Base-by-base conservation (phyloP, 805 yeast genomes). In the Saccharomyces mikatae region DNA sequence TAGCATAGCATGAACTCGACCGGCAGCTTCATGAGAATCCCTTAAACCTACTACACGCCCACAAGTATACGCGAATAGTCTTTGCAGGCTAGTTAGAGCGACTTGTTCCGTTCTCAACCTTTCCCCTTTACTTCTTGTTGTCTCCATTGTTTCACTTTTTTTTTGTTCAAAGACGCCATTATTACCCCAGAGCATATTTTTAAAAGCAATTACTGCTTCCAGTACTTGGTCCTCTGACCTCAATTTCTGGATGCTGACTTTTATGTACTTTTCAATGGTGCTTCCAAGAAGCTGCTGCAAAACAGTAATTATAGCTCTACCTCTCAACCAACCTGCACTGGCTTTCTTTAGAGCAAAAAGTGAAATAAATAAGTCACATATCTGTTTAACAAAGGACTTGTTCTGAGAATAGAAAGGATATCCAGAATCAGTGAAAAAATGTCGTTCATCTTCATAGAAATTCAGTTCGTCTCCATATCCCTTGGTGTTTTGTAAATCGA, bases 281-380 rank as follows among this genome's bases (percentile, higher is more conserved):
- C 92, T 87, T 0, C 97, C 97, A 41, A 91, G 76, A 1, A 91
- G 69, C 66, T 89, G 96, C 67, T 90, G 97, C 52, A 91, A 71
- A 3, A 91, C 81, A 4, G 89, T 82, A 41, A 90, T 77, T 8
- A 89, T 75, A 0, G 97, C 96, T 47, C 90, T 75, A 0, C 96
- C 97, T 52, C 96, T 74, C 1, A 91, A 69, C 96, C 96, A 89
- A 27, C 66, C 60, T 49, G 82, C 81, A 49, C 81, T 82, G 1
- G 87, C 76, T 49, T 74, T 76, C 52, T 81, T 80, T 24, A 88
- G 69, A 30, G 87, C 82, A 69, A 91, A 91, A 1, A 89, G 63
- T 0, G 85, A 74, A 21, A 88, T 78, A 51, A 90, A 77, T 10
- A 89, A 65, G 58, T 89, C 96, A 59, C 92, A 84, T 2, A 91